A percentile compares a stretch with the other conserved stretches of the same genome.
Conservation (phyloP, 495 filamentous ascomycete species). For the Emericellopsis terricola region DNA sequence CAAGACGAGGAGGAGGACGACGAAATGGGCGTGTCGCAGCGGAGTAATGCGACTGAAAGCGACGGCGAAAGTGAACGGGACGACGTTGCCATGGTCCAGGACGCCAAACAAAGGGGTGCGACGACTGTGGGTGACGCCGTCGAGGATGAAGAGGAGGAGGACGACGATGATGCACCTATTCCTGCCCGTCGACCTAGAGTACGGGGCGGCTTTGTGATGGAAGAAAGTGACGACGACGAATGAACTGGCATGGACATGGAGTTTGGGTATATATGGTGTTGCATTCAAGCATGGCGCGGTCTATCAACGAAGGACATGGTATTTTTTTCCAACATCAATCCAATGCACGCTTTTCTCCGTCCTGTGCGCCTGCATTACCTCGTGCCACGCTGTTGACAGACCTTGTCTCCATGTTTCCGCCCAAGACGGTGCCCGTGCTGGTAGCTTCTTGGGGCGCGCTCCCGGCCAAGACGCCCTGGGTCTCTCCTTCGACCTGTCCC, state of each 20-base stretch:
- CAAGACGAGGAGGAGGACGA: slow-evolving; percentile 1
- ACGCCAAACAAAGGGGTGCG: not conserved
- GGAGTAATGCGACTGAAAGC: not conserved
- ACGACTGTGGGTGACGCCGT: slow-evolving; percentile 6
- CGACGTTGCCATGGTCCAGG: slow-evolving; percentile 3
- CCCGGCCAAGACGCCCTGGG: too few species aligned
- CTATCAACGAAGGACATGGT: too few species aligned
- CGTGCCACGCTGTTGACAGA: too few species aligned
- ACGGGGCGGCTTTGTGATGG: slow-evolving; percentile 27
- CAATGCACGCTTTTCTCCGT: too few species aligned
- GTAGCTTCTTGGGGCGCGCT: too few species aligned
- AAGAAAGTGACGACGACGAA: slow-evolving; percentile 30
- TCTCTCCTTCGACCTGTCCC: too few species aligned
- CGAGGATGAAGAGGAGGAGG: slow-evolving; percentile 4
- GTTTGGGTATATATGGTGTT: too few species aligned
- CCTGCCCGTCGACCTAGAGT: slow-evolving; percentile 11
- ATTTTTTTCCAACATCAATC: too few species aligned
- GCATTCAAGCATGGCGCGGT: not conserved
- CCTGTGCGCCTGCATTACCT: too few species aligned
- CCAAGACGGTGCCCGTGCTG: too few species aligned
- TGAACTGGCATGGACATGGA: slow-evolving; percentile 4
- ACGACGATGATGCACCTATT: slow-evolving; percentile 14
- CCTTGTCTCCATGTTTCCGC: too few species aligned
- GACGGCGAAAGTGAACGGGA: slow-evolving; percentile 3
- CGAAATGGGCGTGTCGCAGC: not conserved